A percentile compares a stretch with the other conserved stretches of the same genome.
Conservation (phyloP, 2,329 filamentous ascomycete species). For the Ophiostoma ulmi region DNA sequence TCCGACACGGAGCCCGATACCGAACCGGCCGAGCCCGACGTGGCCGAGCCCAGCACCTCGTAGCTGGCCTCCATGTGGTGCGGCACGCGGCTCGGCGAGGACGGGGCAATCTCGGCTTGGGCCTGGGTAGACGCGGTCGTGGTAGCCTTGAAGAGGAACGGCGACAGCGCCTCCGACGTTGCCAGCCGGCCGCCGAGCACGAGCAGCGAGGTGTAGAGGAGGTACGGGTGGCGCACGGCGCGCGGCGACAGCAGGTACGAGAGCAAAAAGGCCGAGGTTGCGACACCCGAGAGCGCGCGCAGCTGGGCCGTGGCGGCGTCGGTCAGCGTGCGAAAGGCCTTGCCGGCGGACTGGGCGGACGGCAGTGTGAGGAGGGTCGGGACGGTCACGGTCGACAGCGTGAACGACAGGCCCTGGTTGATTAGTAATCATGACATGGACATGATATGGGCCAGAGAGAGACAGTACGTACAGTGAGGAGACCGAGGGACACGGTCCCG, state of each 20-base stretch:
- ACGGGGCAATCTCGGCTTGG: slow-evolving; percentile 26
- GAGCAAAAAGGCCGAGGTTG: slow-evolving; percentile 66
- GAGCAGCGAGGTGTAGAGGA: slow-evolving; percentile 76
- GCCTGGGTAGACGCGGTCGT: slow-evolving; percentile 20
- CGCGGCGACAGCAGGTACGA: slow-evolving; percentile 73
- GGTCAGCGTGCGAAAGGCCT: slow-evolving; percentile 64
- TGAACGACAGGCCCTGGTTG: slow-evolving; percentile 77
- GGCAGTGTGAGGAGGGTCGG: slow-evolving; percentile 77
- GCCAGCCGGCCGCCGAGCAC: slow-evolving; percentile 56
- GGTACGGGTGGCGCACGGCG: slow-evolving; percentile 76
- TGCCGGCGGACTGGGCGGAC: slow-evolving; percentile 64
- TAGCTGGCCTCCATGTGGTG: slow-evolving; percentile 64
- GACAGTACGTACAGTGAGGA: slow-evolving; percentile 67
- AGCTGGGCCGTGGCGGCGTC: slow-evolving; percentile 60
- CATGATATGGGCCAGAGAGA: slow-evolving; percentile 34
- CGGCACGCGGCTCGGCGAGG: slow-evolving; percentile 29
- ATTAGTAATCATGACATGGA: background rate
- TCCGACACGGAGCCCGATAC: slow-evolving; percentile 32
- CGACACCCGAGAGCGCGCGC: slow-evolving; percentile 61
- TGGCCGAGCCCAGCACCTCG: slow-evolving; percentile 43
- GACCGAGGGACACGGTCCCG: slow-evolving; percentile 80
- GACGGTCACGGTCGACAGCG: slow-evolving; percentile 69
- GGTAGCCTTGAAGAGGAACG: slow-evolving; percentile 36
- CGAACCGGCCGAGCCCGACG: slow-evolving; percentile 33
- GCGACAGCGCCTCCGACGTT: slow-evolving; percentile 46